Conservation (phyloP, 192 early-diverging fungal species). For the Podila clonocystis region DNA sequence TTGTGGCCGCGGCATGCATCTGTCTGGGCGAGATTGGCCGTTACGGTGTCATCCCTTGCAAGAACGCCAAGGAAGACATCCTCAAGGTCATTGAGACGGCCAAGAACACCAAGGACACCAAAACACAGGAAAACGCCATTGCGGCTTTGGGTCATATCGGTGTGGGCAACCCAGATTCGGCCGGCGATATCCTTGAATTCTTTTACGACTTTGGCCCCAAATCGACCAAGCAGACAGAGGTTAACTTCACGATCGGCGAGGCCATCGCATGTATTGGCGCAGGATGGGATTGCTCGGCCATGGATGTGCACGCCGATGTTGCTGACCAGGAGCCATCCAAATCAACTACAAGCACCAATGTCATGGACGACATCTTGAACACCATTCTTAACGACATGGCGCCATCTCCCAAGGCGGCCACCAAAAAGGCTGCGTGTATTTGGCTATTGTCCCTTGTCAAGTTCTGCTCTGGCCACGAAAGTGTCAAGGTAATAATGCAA, state of each 20-base stretch:
- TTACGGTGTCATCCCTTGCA: constrained; percentile 59
- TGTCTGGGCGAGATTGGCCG: constrained; percentile 80
- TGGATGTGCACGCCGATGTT: constrained; percentile 79
- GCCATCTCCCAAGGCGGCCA: constrained; percentile 60
- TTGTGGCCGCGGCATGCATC: constrained; percentile 68
- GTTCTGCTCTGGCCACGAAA: constrained; percentile 63
- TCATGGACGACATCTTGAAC: constrained; percentile 59
- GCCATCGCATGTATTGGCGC: constrained; percentile 69
- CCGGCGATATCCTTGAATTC: constrained; percentile 49
- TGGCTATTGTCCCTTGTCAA: constrained; percentile 86
- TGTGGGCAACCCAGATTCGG: constrained; percentile 50
- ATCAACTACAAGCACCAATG: constrained; percentile 14
- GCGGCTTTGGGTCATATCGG: constrained; percentile 74
- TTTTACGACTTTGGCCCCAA: constrained; percentile 66
- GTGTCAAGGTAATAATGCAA: constrained; percentile 54
- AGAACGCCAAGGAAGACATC: constrained; percentile 20
- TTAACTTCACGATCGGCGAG: constrained; percentile 89
- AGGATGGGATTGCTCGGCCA: constrained; percentile 73
- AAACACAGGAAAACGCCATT: constrained; percentile 81
- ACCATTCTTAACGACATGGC: constrained; percentile 65
- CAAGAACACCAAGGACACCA: constrained; percentile 75
- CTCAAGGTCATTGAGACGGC: constrained; percentile 59
- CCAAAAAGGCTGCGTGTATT: constrained; percentile 75
- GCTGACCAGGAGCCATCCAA: constrained; percentile 53
- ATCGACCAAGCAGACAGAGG: constrained; percentile 81